Percentiles rank a stretch among this genome's conserved stretches.
Evolutionary conservation across 176 grass and related monocot genomes (phyloP).

Genomic region (Dactylis glomerata): DNA sequence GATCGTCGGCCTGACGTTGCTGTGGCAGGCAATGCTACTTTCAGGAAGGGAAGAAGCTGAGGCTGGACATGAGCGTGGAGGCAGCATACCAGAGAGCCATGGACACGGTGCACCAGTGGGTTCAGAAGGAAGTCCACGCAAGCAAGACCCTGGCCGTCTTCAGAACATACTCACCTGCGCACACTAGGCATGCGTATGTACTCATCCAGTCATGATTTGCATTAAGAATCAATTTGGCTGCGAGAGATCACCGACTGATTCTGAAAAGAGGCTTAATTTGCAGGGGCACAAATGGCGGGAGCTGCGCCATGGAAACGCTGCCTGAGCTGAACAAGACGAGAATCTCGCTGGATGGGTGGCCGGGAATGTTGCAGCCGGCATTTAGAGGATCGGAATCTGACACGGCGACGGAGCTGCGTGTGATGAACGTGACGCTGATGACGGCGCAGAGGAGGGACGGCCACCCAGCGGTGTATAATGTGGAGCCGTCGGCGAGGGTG

Average conservation of each 20-base stretch:
- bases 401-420: background rate
- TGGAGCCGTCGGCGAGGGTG: background rate
- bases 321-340: constrained; percentile 42
- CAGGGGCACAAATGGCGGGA: constrained; percentile 16
- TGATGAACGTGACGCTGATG: constrained; percentile 57
- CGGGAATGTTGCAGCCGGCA: constrained; percentile 30
- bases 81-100: constrained; percentile 39
- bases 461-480: constrained; percentile 49
- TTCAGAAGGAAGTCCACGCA: constrained; percentile 33
- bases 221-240: background rate
- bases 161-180: constrained; percentile 49
- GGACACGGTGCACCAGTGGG: constrained; percentile 42
- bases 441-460: constrained; percentile 52
- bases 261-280: background rate
- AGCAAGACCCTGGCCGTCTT: constrained; percentile 40
- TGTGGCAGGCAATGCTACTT: constrained; percentile 39
- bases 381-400: background rate
- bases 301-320: constrained; percentile 35
- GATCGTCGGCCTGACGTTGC: background rate
- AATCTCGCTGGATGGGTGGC: constrained; percentile 30
- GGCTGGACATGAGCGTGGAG: constrained; percentile 49
- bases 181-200: background rate
- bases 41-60: constrained; percentile 56
- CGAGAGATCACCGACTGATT: background rate
- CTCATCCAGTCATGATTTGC: background rate